A percentile compares a stretch with the other conserved stretches of the same genome.
Conservation (phyloP, 192 early-diverging fungal species). For the Coemansia sp. region DNA sequence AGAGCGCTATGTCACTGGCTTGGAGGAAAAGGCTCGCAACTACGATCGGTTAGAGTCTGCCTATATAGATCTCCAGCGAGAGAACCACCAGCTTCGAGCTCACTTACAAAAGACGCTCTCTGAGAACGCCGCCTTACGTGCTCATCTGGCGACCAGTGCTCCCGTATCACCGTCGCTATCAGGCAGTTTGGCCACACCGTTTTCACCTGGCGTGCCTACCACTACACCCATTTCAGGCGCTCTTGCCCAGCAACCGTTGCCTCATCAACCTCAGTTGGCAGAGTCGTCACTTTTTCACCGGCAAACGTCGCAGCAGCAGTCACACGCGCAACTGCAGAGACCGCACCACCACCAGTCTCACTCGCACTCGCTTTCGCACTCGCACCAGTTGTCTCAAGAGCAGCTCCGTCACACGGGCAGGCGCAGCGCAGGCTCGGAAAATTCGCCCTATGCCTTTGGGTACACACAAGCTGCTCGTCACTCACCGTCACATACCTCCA, state of each 20-base stretch:
- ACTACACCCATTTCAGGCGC: constrained; percentile 2
- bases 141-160: constrained; percentile 27
- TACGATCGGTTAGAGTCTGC: constrained; percentile 48
- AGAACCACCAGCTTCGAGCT: constrained; percentile 38
- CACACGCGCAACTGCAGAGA: constrained; percentile 13
- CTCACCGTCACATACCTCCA: not conserved
- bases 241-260: constrained; percentile 5
- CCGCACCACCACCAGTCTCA: constrained; percentile 13
- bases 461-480: not conserved
- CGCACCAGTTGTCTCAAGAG: constrained; percentile 9
- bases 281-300: constrained; percentile 5
- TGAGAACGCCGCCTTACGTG: constrained; percentile 33
- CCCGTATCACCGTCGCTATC: constrained; percentile 30
- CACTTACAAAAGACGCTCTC: constrained; percentile 28
- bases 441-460: not conserved
- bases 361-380: constrained; percentile 13
- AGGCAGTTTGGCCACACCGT: constrained; percentile 8
- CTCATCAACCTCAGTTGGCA: not conserved
- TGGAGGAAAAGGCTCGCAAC: constrained; percentile 53
- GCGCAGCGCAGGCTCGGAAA: constrained; percentile 12
- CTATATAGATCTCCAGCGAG: constrained; percentile 45
- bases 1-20: constrained; percentile 46
- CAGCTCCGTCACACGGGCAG: not conserved
- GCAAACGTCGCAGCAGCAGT: constrained; percentile 15
- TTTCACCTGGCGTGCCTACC: constrained; percentile 8